Base-by-base conservation (phyloP, 768 basidiomycete species). In the Panaeolus papilionaceus region DNA sequence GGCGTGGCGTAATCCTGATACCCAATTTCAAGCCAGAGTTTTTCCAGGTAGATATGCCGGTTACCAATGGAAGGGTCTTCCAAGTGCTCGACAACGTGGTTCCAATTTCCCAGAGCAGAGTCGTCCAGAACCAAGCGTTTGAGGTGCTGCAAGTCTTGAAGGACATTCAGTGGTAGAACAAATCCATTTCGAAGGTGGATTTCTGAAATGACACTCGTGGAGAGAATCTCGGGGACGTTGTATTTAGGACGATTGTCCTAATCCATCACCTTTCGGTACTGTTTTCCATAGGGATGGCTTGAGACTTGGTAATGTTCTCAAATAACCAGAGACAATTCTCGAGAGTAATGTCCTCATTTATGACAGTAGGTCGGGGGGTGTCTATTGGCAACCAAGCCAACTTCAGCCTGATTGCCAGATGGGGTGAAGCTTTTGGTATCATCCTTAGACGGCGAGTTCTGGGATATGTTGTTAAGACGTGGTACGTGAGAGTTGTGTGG, bases 1-100 rank as follows among this genome's bases (percentile, higher is more conserved):
- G 54, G 54, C 28, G 54, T 58, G 12, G 54, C 54, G 14, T 58
- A 58, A 12, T 58, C 54, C 26, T 58, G 54, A 16, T 58, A 58
- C 16, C 54, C 54, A 28, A 58, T 58, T 58, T 58, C 54, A 7
- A 58, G 54, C 54, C 54, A 58, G 1, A 58, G 14, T 14, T 33
- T 58, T 7, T 58, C 54, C 1, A 58, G 33, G 1, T 58, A 28
- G 26, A 58, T 58, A 4, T 58, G 54, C 14, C 54, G 54, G 14
- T 58, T 58, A n/a, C 54, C 54, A 4, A 58, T 58, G 0, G 54
- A 58, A 11, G 54, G 54, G 16, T 58, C 54, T 7, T 58, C 54
- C 54, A 58, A 33, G 16, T 58, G 54, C 26, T 37, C 54, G 12
- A 58, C n/a, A 16, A 58, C 54, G 11, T 58, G 54, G 28, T 37